Evolutionary conservation across 2,329 filamentous ascomycete species (phyloP), one percentile per base, ranked within the genome.

Genomic region (Trichoderma brevicompactum): DNA sequence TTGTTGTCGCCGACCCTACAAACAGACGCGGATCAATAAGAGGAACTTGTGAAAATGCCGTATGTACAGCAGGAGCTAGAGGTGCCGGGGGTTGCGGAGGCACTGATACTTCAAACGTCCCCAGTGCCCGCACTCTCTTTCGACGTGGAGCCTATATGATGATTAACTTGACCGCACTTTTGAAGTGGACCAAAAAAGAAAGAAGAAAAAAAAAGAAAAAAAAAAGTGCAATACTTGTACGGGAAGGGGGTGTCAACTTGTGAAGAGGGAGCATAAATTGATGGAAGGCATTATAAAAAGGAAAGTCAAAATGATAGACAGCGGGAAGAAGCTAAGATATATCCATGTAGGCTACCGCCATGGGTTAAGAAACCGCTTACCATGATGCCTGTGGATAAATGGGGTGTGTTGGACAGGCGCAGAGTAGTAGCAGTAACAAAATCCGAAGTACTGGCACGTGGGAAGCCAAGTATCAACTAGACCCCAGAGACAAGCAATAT

Each of bases 361-460:
- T 71, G 75, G 74, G 72, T 71, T 77, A 72, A 71, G 74, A 72
- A 74, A 74, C 70, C 70, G 74, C 81, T 83, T 82, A 83, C 81
- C 81, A 83, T 83, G 74, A 76, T 80, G 75, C 76, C 73, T 76
- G 75, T 74, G 75, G 74, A 73, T 71, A 75, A 72, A 76, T 72
- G 76, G 75, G 74, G 73, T 76, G 74, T 74, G 76, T 75, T 73
- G 72, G 74, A 77, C 75, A 76, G 69, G 62, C 73, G 68, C 70
- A 68, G 71, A 69, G 70, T 71, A 70, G 72, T 72, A 70, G 71
- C 72, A 72, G 72, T 71, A 73, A 70, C 32, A 65, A 36, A 44
- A 65, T 70, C 74, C 70, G 69, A 76, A 70, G 77, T 78, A 78
- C 77, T 74, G 71, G 72, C 74, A 73, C 73, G 72, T 75, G 75